These are phyloP conservation scores for Aureobasidium sp. DNA, from an alignment of 2,329 filamentous ascomycete genomes.

Conservation along the genomic window DNA sequence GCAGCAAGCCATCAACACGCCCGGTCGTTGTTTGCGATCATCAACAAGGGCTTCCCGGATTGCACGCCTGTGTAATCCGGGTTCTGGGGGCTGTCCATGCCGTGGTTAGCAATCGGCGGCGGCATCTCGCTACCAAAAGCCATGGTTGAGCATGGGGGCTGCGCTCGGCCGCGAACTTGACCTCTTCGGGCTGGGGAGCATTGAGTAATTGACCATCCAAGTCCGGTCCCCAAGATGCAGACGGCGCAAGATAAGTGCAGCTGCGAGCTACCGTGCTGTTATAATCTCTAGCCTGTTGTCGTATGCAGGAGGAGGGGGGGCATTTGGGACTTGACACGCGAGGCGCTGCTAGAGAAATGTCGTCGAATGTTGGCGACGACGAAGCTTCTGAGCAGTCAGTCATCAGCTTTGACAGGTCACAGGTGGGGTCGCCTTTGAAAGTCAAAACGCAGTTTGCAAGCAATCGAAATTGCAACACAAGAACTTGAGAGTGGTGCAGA, in stretches of 20 bases:
- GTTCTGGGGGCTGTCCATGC: slow-evolving; percentile 11
- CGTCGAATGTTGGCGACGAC: not conserved
- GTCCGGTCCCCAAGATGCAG: not conserved
- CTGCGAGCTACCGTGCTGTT: not conserved
- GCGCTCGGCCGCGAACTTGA: slow-evolving; percentile 13
- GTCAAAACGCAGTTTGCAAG: not conserved
- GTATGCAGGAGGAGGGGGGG: slow-evolving; percentile 9
- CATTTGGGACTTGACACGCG: not conserved
- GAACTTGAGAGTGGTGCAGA: not conserved
- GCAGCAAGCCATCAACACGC: slow-evolving; percentile 9
- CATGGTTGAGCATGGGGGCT: slow-evolving; percentile 10
- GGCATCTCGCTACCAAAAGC: slow-evolving; percentile 12
- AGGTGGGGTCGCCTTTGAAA: slow-evolving; percentile 11
- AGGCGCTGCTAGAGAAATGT: not conserved
- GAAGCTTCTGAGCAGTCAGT: slow-evolving; percentile 6
- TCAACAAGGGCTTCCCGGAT: slow-evolving; percentile 13
- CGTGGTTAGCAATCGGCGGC: slow-evolving; percentile 11
- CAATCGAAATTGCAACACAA: slow-evolving; percentile 13
- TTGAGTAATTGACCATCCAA: not conserved
- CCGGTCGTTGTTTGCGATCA: slow-evolving; percentile 14
- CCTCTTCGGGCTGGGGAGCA: slow-evolving; percentile 6
- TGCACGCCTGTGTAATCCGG: slow-evolving; percentile 13
- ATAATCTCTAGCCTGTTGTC: not conserved
- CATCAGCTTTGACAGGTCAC: slow-evolving; percentile 11
- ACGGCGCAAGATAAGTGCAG: slow-evolving; percentile 7